phyloP scores from a whole-genome alignment of 352 stramenopile genomes.

The Hyaloperonospora brassicae region DNA sequence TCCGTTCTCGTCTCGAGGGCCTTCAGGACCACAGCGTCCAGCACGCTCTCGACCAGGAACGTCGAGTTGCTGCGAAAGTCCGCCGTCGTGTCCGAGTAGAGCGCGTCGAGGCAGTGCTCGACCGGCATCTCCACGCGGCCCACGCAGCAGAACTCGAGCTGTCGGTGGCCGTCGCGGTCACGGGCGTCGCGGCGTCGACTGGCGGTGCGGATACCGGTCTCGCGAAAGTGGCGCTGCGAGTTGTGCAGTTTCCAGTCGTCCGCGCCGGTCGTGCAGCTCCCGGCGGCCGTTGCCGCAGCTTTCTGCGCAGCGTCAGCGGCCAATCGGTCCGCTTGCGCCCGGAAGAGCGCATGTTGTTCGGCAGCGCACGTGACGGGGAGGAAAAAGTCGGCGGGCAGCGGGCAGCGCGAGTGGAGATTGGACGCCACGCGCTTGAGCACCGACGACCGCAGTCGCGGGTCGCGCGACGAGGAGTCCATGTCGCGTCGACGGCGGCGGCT shows the following conservation, averaged over 20 bases:
- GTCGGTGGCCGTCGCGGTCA: conserved; percentile 28
- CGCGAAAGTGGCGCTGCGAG: conserved; percentile 58
- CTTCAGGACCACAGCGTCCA: conserved; percentile 56
- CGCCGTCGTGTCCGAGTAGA: conserved; percentile 54
- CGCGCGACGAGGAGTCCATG: conserved; percentile 25
- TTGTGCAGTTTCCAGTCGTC: conserved; percentile 64
- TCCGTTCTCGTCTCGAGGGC: conserved; percentile 33
- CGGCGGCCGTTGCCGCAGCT: conserved; percentile 51
- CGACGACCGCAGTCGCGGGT: conserved; percentile 19
- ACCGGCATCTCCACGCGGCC: conserved; percentile 45
- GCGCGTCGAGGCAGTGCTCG: conserved; percentile 34
- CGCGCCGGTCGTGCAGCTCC: conserved; percentile 49
- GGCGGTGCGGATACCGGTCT: conserved; percentile 57
- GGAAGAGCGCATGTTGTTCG: conserved; percentile 35
- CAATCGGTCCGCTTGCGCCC: conserved; percentile 31
- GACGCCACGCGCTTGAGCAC: conserved; percentile 31
- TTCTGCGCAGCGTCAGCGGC: conserved; percentile 28
- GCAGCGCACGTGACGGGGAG: conserved; percentile 25
- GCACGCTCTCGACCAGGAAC: conserved; percentile 48
- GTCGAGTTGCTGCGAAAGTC: conserved; percentile 50
- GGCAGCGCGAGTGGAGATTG: conserved; percentile 24
- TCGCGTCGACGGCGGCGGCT: background rate
- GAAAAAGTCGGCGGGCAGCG: conserved; percentile 43
- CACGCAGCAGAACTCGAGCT: conserved; percentile 61
- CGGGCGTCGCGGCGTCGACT: conserved; percentile 32